A percentile compares a stretch with the other conserved stretches of the same genome.
Conservation (phyloP, 306 rosid genomes). For the Vachellia collinsii region DNA sequence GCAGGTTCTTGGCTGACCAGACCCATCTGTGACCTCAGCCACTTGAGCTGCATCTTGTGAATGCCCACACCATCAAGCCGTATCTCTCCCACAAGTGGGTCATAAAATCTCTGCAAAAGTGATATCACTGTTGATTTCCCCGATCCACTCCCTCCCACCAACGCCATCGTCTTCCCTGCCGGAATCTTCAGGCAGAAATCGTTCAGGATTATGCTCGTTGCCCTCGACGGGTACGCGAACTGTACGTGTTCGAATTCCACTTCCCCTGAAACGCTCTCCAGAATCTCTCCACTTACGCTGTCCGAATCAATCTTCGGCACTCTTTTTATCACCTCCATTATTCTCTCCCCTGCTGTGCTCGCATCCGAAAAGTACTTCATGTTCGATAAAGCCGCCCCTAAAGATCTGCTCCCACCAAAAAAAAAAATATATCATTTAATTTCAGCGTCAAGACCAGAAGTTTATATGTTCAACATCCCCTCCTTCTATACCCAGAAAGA, state of each 20-base stretch:
- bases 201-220: conserved; percentile 49
- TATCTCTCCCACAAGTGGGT: conserved; percentile 66
- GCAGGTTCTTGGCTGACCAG: conserved; percentile 88
- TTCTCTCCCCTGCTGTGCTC: conserved; percentile 59
- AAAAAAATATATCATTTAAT: too few relatives aligned
- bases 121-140: conserved; percentile 76
- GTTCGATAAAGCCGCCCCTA: conserved; percentile 70
- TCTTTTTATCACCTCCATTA: conserved; percentile 65
- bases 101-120: conserved; percentile 70
- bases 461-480: too few relatives aligned
- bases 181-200: conserved; percentile 57
- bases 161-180: conserved; percentile 65
- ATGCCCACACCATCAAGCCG: conserved; percentile 66
- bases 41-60: conserved; percentile 61
- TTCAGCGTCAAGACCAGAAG: too few relatives aligned
- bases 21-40: conserved; percentile 83
- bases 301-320: conserved; percentile 78
- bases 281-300: conserved; percentile 50
- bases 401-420: conserved; percentile 38
- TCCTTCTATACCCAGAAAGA: too few relatives aligned
- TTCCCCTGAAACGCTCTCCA: conserved; percentile 52
- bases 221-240: conserved; percentile 74
- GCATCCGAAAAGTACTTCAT: conserved; percentile 74
- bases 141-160: conserved; percentile 81
- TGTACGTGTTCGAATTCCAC: conserved; percentile 59